Percentiles rank a stretch among this genome's conserved stretches.
phyloP scores from a whole-genome alignment of 345 rosid genomes.

The Alliaria petiolata region DNA sequence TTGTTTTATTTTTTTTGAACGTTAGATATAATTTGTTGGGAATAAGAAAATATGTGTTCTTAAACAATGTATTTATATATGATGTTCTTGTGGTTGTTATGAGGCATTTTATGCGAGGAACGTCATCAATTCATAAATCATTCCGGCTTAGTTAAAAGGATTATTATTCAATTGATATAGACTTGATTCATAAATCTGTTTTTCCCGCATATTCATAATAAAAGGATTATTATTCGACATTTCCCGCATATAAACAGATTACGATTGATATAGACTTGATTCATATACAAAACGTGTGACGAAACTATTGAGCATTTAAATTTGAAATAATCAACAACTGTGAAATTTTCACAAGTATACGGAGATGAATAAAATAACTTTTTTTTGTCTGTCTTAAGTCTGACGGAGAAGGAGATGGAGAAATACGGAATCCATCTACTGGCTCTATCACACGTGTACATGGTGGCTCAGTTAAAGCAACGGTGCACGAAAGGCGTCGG shows the following conservation, averaged over 20 bases:
- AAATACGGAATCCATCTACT: constrained; percentile 71
- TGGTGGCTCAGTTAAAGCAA: constrained; percentile 66
- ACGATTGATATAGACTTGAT: not conserved
- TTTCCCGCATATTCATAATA: too few relatives aligned
- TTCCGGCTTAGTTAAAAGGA: not conserved
- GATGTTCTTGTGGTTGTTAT: not conserved
- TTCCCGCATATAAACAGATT: not conserved
- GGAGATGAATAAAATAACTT: constrained; percentile 1
- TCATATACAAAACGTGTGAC: constrained; percentile 1
- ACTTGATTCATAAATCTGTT: too few relatives aligned
- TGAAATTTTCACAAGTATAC: not conserved
- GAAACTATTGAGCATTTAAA: not conserved
- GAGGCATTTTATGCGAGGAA: too few relatives aligned
- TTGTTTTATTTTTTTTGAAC: too few relatives aligned
- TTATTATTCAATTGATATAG: too few relatives aligned
- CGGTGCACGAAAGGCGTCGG: constrained; percentile 48
- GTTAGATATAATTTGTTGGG: too few relatives aligned
- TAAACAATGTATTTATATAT: not conserved
- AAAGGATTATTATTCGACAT: too few relatives aligned
- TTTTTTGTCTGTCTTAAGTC: constrained; percentile 31
- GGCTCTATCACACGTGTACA: constrained; percentile 72
- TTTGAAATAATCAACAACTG: not conserved
- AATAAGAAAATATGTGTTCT: not conserved
- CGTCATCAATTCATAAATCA: not conserved
- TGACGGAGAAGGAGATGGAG: constrained; percentile 57